A percentile compares a stretch with the other conserved stretches of the same genome.
phyloP scores from a whole-genome alignment of 2,329 filamentous ascomycete genomes.

The Harringtonia lauricola region DNA sequence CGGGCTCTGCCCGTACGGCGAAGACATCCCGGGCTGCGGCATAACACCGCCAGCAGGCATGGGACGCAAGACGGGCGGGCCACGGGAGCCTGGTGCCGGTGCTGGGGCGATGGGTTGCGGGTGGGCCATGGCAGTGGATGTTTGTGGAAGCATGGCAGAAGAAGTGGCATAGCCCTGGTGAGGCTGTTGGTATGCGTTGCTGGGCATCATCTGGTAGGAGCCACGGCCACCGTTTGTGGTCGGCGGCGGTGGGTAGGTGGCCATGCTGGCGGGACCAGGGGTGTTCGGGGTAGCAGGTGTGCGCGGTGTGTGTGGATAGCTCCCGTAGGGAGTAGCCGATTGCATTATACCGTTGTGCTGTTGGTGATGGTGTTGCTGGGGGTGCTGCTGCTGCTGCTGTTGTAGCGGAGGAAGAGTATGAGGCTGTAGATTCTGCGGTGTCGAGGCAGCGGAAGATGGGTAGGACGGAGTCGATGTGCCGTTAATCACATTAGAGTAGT shows the following conservation, averaged over 20 bases:
- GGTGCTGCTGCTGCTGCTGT: conserved; percentile 31
- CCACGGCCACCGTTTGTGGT: conserved; percentile 35
- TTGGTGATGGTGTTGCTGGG: conserved; percentile 24
- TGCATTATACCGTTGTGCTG: conserved; percentile 34
- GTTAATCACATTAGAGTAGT: conserved; percentile 21
- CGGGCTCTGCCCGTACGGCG: conserved; percentile 47
- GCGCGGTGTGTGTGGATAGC: conserved; percentile 49
- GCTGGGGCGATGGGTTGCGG: conserved; percentile 69
- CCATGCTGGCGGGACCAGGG: conserved; percentile 42
- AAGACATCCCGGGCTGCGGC: conserved; percentile 43
- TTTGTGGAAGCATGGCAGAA: conserved; percentile 52
- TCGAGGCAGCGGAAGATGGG: conserved; percentile 16
- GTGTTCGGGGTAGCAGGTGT: conserved; percentile 53
- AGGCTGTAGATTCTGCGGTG: conserved; percentile 15
- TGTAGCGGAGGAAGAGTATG: conserved; percentile 19
- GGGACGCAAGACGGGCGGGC: conserved; percentile 51
- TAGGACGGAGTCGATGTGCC: conserved; percentile 18
- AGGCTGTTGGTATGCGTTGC: conserved; percentile 36
- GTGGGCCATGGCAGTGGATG: conserved; percentile 55
- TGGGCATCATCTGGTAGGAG: conserved; percentile 44
- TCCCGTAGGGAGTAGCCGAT: conserved; percentile 38
- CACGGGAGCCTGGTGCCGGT: conserved; percentile 43
- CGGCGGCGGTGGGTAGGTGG: conserved; percentile 37
- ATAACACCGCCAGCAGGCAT: conserved; percentile 59
- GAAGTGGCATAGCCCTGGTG: conserved; percentile 45